Conservation (phyloP, 2,329 filamentous ascomycete genomes). For the Venturia oleaginea region DNA sequence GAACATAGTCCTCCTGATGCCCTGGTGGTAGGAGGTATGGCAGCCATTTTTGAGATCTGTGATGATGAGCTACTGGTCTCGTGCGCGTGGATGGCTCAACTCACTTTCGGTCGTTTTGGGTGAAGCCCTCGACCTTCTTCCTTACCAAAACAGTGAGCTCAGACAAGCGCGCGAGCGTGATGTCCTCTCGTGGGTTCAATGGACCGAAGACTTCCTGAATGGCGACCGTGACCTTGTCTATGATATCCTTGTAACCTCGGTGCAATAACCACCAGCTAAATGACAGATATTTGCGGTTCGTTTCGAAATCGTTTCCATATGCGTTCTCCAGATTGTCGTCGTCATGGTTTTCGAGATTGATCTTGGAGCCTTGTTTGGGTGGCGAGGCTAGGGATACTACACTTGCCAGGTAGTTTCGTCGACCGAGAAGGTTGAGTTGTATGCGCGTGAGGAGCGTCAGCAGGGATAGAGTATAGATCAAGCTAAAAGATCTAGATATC, state of each 20-base stretch:
- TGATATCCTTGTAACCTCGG: conserved; percentile 74
- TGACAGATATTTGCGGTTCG: conserved; percentile 86
- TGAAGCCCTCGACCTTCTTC: conserved; percentile 71
- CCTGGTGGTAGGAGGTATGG: conserved; percentile 70
- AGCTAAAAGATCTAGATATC: conserved; percentile 80
- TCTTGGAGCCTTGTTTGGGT: conserved; percentile 51
- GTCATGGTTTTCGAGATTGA: conserved; percentile 87
- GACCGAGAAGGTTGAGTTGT: conserved; percentile 91
- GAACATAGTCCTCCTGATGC: conserved; percentile 72
- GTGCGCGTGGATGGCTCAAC: conserved; percentile 13
- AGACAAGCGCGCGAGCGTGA: conserved; percentile 71
- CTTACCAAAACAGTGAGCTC: conserved; percentile 76
- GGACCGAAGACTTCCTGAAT: conserved; percentile 85
- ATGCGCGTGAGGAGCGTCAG: conserved; percentile 88
- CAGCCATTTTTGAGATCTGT: conserved; percentile 62
- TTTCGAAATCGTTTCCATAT: conserved; percentile 91
- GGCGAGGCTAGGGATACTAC: conserved; percentile 82
- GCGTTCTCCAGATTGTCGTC: conserved; percentile 76
- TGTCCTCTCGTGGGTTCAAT: conserved; percentile 78
- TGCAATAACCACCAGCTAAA: conserved; percentile 98
- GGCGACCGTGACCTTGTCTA: conserved; percentile 71
- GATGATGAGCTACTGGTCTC: conserved; percentile 9
- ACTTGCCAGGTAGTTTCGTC: conserved; percentile 89
- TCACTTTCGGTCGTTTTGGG: conserved; percentile 52
- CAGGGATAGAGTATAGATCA: conserved; percentile 83